phyloP scores from a whole-genome alignment of 2,329 filamentous ascomycete species.

The Xylariaceae sp. region DNA sequence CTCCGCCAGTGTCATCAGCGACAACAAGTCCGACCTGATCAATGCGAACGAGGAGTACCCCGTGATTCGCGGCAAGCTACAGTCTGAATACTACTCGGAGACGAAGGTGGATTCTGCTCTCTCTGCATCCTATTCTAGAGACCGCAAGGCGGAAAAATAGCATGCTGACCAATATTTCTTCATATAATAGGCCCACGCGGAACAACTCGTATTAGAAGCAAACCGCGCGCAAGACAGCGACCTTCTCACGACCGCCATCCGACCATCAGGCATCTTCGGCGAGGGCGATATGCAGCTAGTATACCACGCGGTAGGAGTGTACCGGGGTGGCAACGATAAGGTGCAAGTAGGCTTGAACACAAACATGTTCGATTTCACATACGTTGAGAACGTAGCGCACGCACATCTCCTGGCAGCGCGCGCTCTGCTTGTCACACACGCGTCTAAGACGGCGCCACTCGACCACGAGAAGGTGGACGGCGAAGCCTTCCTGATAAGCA shows the following conservation, averaged over 20 bases:
- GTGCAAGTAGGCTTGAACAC: conserved; percentile 79
- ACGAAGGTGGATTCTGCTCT: conserved; percentile 70
- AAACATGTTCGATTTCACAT: conserved; percentile 70
- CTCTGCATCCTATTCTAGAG: neutral
- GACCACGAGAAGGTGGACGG: conserved; percentile 80
- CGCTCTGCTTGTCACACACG: conserved; percentile 70
- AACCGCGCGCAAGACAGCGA: conserved; percentile 63
- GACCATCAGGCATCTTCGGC: conserved; percentile 89
- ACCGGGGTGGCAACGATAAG: conserved; percentile 70
- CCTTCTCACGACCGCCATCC: conserved; percentile 80
- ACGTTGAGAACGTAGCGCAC: conserved; percentile 71
- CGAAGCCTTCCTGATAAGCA: conserved; percentile 89
- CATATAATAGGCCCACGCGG: conserved; percentile 69
- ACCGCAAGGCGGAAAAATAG: neutral
- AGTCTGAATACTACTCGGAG: conserved; percentile 85
- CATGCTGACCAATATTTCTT: conserved; percentile 22
- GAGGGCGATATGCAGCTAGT: conserved; percentile 83
- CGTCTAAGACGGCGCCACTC: conserved; percentile 64
- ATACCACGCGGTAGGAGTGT: conserved; percentile 75
- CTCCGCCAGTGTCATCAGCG: conserved; percentile 84
- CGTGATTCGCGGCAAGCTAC: conserved; percentile 71
- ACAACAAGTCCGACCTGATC: conserved; percentile 78
- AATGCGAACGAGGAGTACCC: conserved; percentile 88
- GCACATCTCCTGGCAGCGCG: conserved; percentile 82
- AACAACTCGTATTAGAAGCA: conserved; percentile 78